Evolutionary conservation across 352 stramenopile species (phyloP), one percentile per base, ranked within the genome.

Genomic region (Elongisporangium anandrum): DNA sequence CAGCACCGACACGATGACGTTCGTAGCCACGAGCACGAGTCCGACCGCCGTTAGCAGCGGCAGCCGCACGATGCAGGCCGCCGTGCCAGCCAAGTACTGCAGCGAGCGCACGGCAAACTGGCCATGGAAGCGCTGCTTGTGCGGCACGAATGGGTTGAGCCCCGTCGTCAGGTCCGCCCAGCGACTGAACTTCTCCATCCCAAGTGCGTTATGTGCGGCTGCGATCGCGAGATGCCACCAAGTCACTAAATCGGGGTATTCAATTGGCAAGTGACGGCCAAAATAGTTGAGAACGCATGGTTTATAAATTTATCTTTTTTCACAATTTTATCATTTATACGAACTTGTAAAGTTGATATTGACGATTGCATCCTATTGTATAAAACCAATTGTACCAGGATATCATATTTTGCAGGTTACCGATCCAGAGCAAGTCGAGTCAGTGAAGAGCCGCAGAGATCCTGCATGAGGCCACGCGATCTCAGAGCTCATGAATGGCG

Each of bases 151-250:
- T 62, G 85, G 85, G 67, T 95, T 95, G 61, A 92, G 88, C 24
- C 85, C 85, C 60, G 85, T 95, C 59, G 78, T 87, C 68, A 93
- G 73, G 52, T 95, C 85, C 64, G 82, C 78, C 85, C 85, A 95
- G 39, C 85, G 79, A 56, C 71, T 91, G 72, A 88, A 95, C 68
- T 95, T 95, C 68, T 95, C 85, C 85, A 94, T 94, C 8, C 9
- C 29, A 15, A 41, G 7, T 8, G 24, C 24, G 24, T 3, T 34
- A 41, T 41, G 5, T 41, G 29, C 29, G 29, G 29, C 29, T 41
- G 29, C 9, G 9, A 41, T 15, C 13, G 9, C 29, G 29, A 41
- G 29, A 41, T 15, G 29, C 13, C 29, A 41, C 29, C 2, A 41
- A 41, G 29, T 41, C 29, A 41, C 9, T 41, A 13, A 15, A 41